These are phyloP conservation scores for Claviceps pusilla DNA, from an alignment of 2,329 filamentous ascomycete genomes.

Conservation along the genomic window DNA sequence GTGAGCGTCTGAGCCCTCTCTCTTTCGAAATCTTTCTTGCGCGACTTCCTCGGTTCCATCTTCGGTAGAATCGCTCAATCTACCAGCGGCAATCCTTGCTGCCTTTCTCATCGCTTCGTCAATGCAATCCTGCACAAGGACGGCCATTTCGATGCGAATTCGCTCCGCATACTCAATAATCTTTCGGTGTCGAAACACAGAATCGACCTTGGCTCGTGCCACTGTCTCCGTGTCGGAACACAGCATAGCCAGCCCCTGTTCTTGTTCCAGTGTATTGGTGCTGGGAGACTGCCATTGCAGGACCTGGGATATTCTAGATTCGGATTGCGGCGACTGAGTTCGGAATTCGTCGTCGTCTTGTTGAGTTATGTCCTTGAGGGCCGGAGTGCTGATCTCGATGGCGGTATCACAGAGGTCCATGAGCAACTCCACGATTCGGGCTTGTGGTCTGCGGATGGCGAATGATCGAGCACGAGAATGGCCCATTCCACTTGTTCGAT, in stretches of 20 bases:
- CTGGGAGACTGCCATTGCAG: constrained; percentile 93
- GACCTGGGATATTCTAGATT: constrained; percentile 86
- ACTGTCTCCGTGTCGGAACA: constrained; percentile 79
- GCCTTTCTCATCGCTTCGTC: constrained; percentile 83
- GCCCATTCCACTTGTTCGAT: constrained; percentile 61
- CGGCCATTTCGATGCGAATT: constrained; percentile 83
- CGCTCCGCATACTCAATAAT: constrained; percentile 94
- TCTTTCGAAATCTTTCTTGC: constrained; percentile 7
- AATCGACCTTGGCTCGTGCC: constrained; percentile 79
- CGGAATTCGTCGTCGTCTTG: constrained; percentile 57
- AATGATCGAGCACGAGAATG: constrained; percentile 76
- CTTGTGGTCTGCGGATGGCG: constrained; percentile 74
- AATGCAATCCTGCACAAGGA: constrained; percentile 90
- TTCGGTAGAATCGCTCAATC: constrained; percentile 62
- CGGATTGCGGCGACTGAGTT: constrained; percentile 89
- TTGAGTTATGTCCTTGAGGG: constrained; percentile 70
- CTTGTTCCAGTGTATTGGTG: constrained; percentile 79
- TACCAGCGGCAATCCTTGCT: constrained; percentile 70
- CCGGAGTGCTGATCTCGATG: constrained; percentile 83
- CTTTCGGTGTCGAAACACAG: constrained; percentile 75
- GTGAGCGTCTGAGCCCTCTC: constrained; percentile 5
- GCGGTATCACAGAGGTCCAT: constrained; percentile 93
- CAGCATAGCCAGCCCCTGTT: constrained; percentile 75
- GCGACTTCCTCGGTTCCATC: constrained; percentile 31
- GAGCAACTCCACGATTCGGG: constrained; percentile 85